Base-by-base conservation (phyloP, 306 rosid species). In the Trifolium subterraneum region DNA sequence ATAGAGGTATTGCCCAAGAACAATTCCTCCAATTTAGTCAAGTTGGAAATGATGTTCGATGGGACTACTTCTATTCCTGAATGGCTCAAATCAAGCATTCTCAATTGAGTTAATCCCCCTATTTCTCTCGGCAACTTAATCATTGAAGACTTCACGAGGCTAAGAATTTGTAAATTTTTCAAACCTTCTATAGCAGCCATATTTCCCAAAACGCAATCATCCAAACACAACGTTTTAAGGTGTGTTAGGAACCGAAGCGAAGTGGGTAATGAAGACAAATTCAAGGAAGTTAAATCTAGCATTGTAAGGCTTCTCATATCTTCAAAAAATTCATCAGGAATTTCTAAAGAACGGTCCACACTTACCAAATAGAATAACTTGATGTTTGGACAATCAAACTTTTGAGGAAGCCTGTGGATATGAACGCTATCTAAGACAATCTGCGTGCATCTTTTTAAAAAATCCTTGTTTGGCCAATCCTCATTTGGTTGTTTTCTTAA, bases 51-150 rank as follows among this genome's bases (percentile, higher is more conserved):
- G 31, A 64, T 38, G n/a, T 64, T 64, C n/a, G 48, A 48, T 3
- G 69, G 69, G 50, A 64, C 10, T 19, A 36, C n/a, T 64, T 64
- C 69, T 9, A 64, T 36, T 64, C 69, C 50, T 4, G 69, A 64
- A 10, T 64, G 2, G 3, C 69, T 36, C 69, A 64, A 64, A 64
- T 64, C 48, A 36, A 64, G 50, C 69, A 64, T 10, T 64, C 69
- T 64, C 38, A 64, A 8, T 36, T 64, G 3, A 36, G 48, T 10
- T 50, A 64, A 10, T 18, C 16, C 10, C 1, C 2, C n/a, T 16
- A 64, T 64, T 36, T 36, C 29, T 1, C 69, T 64, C n/a, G 69
- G 69, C 3, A 64, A 36, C 4, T 64, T 64, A 50, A 10, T 38
- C 69, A 64, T 36, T 0, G 69, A 18, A 4, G 69, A 64, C 10